Evolutionary conservation across 192 early-diverging fungal genomes (phyloP).

Genomic region (Lunasporangiospora selenospora): DNA sequence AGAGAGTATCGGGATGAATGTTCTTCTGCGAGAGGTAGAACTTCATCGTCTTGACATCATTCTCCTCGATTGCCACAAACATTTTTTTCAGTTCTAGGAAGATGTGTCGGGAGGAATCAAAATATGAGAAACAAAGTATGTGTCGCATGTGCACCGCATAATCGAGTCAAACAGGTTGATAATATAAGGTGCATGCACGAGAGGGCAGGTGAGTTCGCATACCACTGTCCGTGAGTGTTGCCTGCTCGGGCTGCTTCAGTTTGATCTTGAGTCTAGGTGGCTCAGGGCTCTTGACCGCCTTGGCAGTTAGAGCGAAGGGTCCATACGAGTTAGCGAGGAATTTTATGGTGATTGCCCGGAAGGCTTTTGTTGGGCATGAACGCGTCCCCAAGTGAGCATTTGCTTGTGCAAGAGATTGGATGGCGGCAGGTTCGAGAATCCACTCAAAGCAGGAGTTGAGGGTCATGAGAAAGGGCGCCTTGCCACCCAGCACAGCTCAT

Average conservation of each 20-base stretch:
- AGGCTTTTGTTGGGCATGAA: constrained; percentile 2
- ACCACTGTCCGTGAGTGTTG: constrained; percentile 28
- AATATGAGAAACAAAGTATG: no score
- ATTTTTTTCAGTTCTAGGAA: constrained; percentile 39
- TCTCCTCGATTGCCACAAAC: constrained; percentile 37
- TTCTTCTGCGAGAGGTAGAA: constrained; percentile 25
- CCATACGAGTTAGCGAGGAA: background rate
- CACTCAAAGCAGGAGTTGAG: background rate
- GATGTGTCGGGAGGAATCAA: no score
- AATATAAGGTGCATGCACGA: no score
- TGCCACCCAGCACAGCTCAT: background rate
- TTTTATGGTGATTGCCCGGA: background rate
- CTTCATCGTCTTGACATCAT: constrained; percentile 26
- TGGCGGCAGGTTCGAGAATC: background rate
- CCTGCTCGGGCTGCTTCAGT: constrained; percentile 42
- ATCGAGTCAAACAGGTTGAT: no score
- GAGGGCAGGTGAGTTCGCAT: background rate
- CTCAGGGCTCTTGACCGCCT: constrained; percentile 33
- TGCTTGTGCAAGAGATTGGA: constrained; percentile 19
- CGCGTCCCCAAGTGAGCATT: constrained; percentile 5
- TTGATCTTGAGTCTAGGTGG: constrained; percentile 37
- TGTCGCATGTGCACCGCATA: no score
- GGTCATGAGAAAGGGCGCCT: background rate
- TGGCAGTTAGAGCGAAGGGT: background rate
- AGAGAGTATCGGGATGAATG: constrained; percentile 33